Evolutionary conservation across 208 protist species (phyloP), one percentile per base, ranked within the genome.

Genomic region (Crithidia fasciculata): DNA sequence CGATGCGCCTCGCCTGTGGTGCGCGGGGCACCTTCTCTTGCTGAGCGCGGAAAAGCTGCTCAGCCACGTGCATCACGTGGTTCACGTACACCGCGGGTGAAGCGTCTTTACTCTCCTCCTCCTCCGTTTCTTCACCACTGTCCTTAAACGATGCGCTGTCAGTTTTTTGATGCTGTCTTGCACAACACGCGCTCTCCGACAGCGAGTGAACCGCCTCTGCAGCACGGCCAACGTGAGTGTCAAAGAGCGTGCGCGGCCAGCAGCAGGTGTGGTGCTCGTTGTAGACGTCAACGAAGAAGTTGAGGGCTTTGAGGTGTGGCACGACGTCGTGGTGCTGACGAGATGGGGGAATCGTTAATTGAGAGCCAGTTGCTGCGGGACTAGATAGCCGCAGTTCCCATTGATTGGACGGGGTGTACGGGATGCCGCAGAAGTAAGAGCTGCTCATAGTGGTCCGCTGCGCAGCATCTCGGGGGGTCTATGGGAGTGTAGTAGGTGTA

Each of bases 221-320:
- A 15, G 67, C 69, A 16, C 68, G 45, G 3, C 65, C 64, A 0
- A 85, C 43, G 45, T 74, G 70, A 1, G 83, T 67, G 15, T 87
- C 76, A 0, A 92, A 65, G 43, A 92, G 74, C n/a, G 74, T 69
- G 13, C 87, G 84, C 28, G 87, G 74, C 83, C 83, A 92, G 69
- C 87, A 92, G 64, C 87, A 92, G 8, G 67, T n/a, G 39, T 83
- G 72, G 63, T 92, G 87, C 3, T 67, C 74, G 28, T 74, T 79
- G 45, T 79, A 79, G 15, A 74, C 45, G 39, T 79, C 74, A 19
- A 65, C 74, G 37, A 63, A 79, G 18, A 79, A 79, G 2, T 73
- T 28, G 0, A 79, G 50, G 2, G 70, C 62, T 6, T 58, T 43
- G n/a, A 79, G 59, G 4, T 63, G 53, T 3, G 70, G 60, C 28